Evolutionary conservation across 2,329 filamentous ascomycete species (phyloP).

Genomic region (Clarireedia hainanense): DNA sequence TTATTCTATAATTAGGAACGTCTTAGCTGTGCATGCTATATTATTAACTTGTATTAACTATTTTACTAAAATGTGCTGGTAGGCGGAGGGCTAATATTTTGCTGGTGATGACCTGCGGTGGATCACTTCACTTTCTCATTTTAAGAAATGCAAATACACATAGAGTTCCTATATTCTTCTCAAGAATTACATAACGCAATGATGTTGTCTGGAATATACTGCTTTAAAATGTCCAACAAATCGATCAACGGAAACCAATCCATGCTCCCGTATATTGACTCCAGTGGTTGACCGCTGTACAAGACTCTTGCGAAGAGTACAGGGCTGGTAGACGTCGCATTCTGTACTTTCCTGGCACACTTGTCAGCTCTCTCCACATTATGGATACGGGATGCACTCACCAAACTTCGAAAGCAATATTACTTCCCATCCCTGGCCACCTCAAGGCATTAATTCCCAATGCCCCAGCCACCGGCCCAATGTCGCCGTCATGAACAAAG

Average conservation of each 20-base stretch:
- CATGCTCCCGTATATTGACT: constrained; percentile 19
- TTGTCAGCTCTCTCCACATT: no score
- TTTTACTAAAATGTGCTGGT: no score
- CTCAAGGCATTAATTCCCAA: constrained; percentile 31
- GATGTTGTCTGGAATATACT: constrained; percentile 21
- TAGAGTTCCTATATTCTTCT: not conserved
- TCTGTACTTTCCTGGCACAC: not conserved
- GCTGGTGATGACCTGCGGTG: no score
- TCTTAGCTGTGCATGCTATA: no score
- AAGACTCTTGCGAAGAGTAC: constrained; percentile 26
- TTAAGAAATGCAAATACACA: not conserved
- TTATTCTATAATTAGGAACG: no score
- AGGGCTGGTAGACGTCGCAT: not conserved
- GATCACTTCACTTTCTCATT: no score
- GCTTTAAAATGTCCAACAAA: constrained; percentile 14
- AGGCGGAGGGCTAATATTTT: no score
- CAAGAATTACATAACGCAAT: constrained; percentile 4
- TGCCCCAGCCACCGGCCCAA: constrained; percentile 25
- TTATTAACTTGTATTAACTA: no score
- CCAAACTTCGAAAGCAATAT: constrained; percentile 34
- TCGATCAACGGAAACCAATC: constrained; percentile 19
- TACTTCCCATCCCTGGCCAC: constrained; percentile 35
- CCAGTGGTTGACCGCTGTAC: constrained; percentile 21
- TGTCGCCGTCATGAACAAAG: constrained; percentile 34
- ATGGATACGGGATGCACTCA: constrained; percentile 12